Conservation (phyloP, 495 filamentous ascomycete species). For the Rhypophila decipiens region DNA sequence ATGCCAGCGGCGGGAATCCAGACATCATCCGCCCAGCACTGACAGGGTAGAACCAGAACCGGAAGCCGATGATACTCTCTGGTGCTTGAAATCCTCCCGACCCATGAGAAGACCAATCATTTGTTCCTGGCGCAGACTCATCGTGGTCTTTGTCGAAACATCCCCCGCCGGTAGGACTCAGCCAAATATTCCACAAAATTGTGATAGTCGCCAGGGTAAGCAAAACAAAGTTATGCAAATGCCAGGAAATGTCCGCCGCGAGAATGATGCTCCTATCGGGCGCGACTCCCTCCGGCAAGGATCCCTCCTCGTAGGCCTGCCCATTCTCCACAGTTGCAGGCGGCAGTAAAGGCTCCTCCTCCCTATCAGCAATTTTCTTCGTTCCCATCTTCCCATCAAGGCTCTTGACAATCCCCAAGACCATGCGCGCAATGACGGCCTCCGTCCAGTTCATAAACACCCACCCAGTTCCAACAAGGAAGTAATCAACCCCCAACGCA, state of each 20-base stretch:
- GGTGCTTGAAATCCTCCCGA: slow-evolving; percentile 5
- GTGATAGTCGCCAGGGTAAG: slow-evolving; percentile 14
- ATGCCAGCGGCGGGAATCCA: slow-evolving; percentile 26
- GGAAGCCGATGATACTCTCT: slow-evolving; percentile 5
- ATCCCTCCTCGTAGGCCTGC: slow-evolving; percentile 1
- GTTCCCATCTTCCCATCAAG: slow-evolving; percentile 8
- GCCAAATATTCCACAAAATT: slow-evolving; percentile 31
- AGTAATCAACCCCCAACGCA: slow-evolving; percentile 26
- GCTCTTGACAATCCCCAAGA: slow-evolving; percentile 17
- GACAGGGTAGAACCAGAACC: slow-evolving; percentile 24
- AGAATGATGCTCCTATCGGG: slow-evolving; percentile 18
- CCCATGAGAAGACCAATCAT: too few species aligned
- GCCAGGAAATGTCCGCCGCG: slow-evolving; percentile 25
- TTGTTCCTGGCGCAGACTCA: too few species aligned
- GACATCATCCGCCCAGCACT: slow-evolving; percentile 12
- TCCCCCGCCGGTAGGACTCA: slow-evolving; percentile 23
- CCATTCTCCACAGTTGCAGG: too few species aligned
- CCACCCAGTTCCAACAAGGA: slow-evolving; percentile 26
- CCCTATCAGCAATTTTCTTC: slow-evolving; percentile 11
- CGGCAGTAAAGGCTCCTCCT: slow-evolving; percentile 17
- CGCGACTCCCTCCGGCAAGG: slow-evolving; percentile 1
- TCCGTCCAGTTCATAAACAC: slow-evolving; percentile 18
- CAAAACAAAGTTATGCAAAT: slow-evolving; percentile 21
- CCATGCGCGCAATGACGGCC: slow-evolving; percentile 7
- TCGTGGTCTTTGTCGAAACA: too few species aligned